Evolutionary conservation across 176 grass and related monocot genomes (phyloP), one percentile per base, ranked within the genome.

Genomic region (bread wheat (Triticum aestivum)): DNA sequence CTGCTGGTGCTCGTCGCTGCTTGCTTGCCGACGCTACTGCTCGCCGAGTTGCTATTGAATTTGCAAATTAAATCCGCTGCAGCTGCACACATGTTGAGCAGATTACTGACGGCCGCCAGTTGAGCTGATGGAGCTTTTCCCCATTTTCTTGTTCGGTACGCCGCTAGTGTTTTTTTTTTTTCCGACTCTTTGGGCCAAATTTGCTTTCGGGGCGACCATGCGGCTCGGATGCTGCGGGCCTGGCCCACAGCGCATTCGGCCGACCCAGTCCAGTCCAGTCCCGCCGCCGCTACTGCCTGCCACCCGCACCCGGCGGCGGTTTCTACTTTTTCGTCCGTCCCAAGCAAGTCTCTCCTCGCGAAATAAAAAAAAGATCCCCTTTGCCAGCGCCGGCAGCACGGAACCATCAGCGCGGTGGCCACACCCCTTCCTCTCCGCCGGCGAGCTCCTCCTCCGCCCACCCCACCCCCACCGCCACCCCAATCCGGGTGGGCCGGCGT

Each of bases 341-440:
- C 73, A 76, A 76, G 73, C 73, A 76, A 76, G 73, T 52, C 24
- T 32, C 45, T 54, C 14, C 13, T 75, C 44, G 26, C 44, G 8
- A 75, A 75, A 75, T 30, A 51, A 75, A 70, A 75, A n/a, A 49
- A 49, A 51, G 47, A 52, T 76, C 73, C 73, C 45, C 45, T 76
- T 76, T 26, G 8, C 72, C 72, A 75, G 72, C 72, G 72, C 72
- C 72, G 72, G 72, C 42, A 75, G 11, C 1, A 23, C 72, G 42
- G 14, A 49, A 47, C 72, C 72, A 75, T 49, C 72, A 51, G 73
- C 73, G 8, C 45, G 73, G 73, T 9, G 73, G 73, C 73, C 24
- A 32, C 26, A 76, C 14, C 73, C 29, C 14, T 27, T 15, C 73
- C 26, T 11, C 24, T 9, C 69, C 69, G 69, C 4, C 69, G 23